phyloP scores from a whole-genome alignment of 2,329 filamentous ascomycete genomes.

The Camptophora hylomeconis region DNA sequence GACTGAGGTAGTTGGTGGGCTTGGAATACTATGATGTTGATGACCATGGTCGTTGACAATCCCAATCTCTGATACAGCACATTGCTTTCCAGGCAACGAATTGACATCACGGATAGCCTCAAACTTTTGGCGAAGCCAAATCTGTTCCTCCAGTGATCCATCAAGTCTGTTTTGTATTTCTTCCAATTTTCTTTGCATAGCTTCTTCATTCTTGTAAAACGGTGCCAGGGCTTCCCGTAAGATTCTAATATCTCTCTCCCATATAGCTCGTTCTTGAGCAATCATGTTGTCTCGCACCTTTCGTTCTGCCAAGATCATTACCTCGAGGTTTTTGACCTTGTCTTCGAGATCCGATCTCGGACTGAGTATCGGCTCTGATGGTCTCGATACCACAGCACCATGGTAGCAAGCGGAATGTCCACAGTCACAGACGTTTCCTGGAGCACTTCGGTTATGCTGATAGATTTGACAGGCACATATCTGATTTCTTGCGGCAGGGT shows the following conservation, averaged over 20 bases:
- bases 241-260: constrained; percentile 19
- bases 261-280: constrained; percentile 16
- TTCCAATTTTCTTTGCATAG: constrained; percentile 18
- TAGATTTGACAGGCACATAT: constrained; percentile 34
- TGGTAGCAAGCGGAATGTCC: constrained; percentile 36
- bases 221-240: constrained; percentile 20
- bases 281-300: constrained; percentile 15
- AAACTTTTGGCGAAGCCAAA: constrained; percentile 18
- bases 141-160: constrained; percentile 17
- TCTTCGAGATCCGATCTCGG: constrained; percentile 17
- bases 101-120: constrained; percentile 18
- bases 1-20: too few species aligned
- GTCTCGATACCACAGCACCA: too few species aligned
- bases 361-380: too few species aligned
- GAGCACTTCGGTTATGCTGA: constrained; percentile 22
- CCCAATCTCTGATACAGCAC: too few species aligned
- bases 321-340: constrained; percentile 17
- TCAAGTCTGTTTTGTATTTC: constrained; percentile 20
- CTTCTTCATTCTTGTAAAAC: constrained; percentile 19
- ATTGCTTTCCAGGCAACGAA: too few species aligned
- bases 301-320: constrained; percentile 17
- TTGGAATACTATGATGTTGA: too few species aligned
- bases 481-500: constrained; percentile 19
- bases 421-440: constrained; percentile 31
- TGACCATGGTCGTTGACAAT: too few species aligned